These are phyloP conservation scores for Acer yangbiense DNA, from an alignment of 345 rosid species.

Conservation along the genomic window DNA sequence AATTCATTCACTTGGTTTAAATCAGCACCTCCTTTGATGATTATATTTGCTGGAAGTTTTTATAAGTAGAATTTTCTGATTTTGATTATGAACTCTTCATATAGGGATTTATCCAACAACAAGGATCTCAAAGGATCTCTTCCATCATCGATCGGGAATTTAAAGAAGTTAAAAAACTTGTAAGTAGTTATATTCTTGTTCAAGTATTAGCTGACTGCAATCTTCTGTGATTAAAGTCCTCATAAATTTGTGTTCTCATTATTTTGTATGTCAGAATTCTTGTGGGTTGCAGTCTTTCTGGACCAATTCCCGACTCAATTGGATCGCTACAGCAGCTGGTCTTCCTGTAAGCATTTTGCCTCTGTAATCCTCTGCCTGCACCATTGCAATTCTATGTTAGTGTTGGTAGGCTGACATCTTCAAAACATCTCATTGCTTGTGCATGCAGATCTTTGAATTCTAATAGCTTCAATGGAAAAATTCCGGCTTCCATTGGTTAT, in stretches of 20 bases:
- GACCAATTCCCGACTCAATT: slow-evolving; percentile 32
- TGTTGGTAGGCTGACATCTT: not conserved
- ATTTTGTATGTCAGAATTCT: slow-evolving; percentile 27
- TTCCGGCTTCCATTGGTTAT: slow-evolving; percentile 50
- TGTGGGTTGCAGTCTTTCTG: slow-evolving; percentile 33
- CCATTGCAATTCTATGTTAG: not conserved
- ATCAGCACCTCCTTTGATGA: not conserved
- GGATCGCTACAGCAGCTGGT: slow-evolving; percentile 30
- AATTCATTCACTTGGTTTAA: not conserved
- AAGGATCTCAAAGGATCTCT: slow-evolving; percentile 58
- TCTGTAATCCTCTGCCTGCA: too few species aligned
- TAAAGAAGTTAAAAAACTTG: slow-evolving; percentile 64
- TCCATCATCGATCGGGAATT: slow-evolving; percentile 56
- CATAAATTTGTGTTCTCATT: not conserved
- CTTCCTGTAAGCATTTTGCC: slow-evolving; percentile 27
- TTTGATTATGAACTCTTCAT: slow-evolving; percentile 22
- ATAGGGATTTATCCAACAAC: slow-evolving; percentile 86
- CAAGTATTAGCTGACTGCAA: not conserved
- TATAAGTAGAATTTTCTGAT: not conserved
- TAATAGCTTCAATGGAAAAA: slow-evolving; percentile 40
- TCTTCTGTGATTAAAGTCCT: slow-evolving; percentile 8
- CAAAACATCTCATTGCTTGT: not conserved
- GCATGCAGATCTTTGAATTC: slow-evolving; percentile 46
- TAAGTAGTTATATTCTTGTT: slow-evolving; percentile 37
- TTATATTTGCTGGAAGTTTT: too few species aligned